These are phyloP conservation scores for Quaeritorhiza haematococci DNA, from an alignment of 371 early-diverging fungal genomes.

Conservation along the genomic window DNA sequence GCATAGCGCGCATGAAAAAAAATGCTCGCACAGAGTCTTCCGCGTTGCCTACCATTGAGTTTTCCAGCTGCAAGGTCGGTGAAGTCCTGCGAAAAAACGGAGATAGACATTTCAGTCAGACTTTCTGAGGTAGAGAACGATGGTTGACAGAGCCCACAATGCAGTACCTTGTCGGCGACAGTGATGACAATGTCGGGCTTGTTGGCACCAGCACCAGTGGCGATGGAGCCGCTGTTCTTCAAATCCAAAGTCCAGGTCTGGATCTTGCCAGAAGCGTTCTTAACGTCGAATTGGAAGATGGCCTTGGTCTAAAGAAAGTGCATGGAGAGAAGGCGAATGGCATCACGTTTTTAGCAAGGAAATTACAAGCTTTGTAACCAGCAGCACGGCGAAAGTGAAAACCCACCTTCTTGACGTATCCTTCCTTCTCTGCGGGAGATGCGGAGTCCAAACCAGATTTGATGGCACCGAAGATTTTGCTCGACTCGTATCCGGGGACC, in stretches of 20 bases:
- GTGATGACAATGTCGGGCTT: constrained; percentile 40
- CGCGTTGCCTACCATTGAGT: constrained; percentile 49
- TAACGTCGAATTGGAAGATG: constrained; percentile 76
- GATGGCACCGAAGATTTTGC: constrained; percentile 28
- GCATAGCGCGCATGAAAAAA: background rate
- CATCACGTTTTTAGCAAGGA: too few relatives aligned
- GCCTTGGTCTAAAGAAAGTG: too few relatives aligned
- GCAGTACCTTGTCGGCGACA: constrained; percentile 31
- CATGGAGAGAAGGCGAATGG: too few relatives aligned
- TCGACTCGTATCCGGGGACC: constrained; percentile 30
- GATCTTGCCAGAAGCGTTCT: constrained; percentile 51
- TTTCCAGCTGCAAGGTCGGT: constrained; percentile 78
- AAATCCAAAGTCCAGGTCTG: constrained; percentile 72
- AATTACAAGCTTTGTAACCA: too few relatives aligned
- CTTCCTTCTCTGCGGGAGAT: constrained; percentile 26
- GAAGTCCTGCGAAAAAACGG: too few relatives aligned
- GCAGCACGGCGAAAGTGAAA: too few relatives aligned
- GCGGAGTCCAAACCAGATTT: constrained; percentile 2
- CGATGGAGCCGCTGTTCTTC: constrained; percentile 48
- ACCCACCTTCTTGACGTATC: constrained; percentile 56
- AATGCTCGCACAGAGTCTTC: background rate
- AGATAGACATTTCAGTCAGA: too few relatives aligned
- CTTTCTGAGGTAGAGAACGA: too few relatives aligned
- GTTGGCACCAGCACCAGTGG: constrained; percentile 35
- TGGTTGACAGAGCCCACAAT: too few relatives aligned